Evolutionary conservation across 352 stramenopile species (phyloP), one percentile per base, ranked within the genome.

Genomic region (Globisporangium irregulare): DNA sequence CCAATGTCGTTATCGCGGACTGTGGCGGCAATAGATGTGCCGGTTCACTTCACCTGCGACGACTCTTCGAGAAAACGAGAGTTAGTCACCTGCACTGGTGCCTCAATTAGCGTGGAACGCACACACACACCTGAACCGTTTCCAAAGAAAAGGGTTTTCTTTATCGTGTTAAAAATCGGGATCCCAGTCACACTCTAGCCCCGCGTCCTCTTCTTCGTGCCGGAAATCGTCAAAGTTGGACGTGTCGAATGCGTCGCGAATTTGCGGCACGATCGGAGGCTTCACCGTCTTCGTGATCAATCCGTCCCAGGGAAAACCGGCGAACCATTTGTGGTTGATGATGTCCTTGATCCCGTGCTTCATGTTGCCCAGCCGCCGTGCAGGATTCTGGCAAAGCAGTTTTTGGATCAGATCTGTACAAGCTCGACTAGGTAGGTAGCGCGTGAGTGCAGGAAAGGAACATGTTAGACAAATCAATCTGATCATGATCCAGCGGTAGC

Each of bases 391-490:
- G 36, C 77, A 83, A 12, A 98, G 75, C 36, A 98, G 73, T 60
- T 96, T 96, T 61, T 97, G 90, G 24, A 98, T 78, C n/a, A 97
- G 75, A 62, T 97, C 87, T 59, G 90, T 80, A 69, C 74, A 90
- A 55, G 81, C 79, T 67, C 76, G 77, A 3, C 75, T 97, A 55
- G 36, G 36, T 38, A 56, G 18, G n/a, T 8, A 59, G 18, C 22
- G 25, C n/a, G 25, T 8, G 25, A 38, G 54, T 43, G 36, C 36
- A 43, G 10, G 1, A 15, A 27, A 41, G 18, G n/a, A 29, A 20
- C 32, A 29, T 29, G 53, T 59, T 51, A 38, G 25, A 60, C 4
- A 14, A 20, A 20, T 48, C 38, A 20, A 48, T 48, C 41, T 0
- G 15, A 22, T n/a, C 4, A 50, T 50, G 41, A n/a, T 18, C 15